Base-by-base conservation (phyloP, 2,329 filamentous ascomycete genomes). In the Fusarium solani-melongenae region DNA sequence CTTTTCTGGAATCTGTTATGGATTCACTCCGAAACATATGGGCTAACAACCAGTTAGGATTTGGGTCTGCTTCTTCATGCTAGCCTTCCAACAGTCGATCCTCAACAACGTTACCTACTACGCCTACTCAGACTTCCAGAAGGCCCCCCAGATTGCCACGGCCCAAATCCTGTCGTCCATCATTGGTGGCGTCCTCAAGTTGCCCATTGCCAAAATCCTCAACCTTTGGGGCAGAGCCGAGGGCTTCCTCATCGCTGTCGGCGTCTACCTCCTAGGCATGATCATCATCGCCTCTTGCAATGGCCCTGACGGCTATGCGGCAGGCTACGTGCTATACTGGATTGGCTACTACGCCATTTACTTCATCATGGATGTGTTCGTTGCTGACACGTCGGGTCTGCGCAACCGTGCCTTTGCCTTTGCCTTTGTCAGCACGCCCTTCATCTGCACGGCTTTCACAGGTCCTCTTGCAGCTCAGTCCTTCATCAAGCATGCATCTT, bases 401-500 rank as follows among this genome's bases (percentile, higher is more conserved):
- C 75, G 73, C 62, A 81, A 81, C 58, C 80, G 81, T 17, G 79
- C 78, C 55, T 66, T 83, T 31, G 76, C 78, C 51, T 81, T 79
- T 22, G 79, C 76, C 44, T 76, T 83, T 31, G 78, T 78, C 36
- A 76, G 75, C 8, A 77, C 81, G 4, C 79, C 83, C 2, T 84
- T 81, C 67, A 79, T 85, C 67, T 78, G 80, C 49, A 85, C 80
- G 12, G 79, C 80, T 1, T 83, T 78, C 65, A 63, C 64, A 0
- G 41, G 59, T 14, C 60, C 64, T 73, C 80, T 36, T 57, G 31
- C 33, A 33, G 29, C 88, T 91, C 84, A 17, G 69, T 89, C 0
- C 86, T 89, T 94, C 6, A 77, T 89, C n/a, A 74, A 83, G 90
- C 93, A 78, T 86, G 81, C 31, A 90, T 83, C 53, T 81, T 89